phyloP scores from a whole-genome alignment of 352 stramenopile species.

The Thraustochytrium striatum region DNA sequence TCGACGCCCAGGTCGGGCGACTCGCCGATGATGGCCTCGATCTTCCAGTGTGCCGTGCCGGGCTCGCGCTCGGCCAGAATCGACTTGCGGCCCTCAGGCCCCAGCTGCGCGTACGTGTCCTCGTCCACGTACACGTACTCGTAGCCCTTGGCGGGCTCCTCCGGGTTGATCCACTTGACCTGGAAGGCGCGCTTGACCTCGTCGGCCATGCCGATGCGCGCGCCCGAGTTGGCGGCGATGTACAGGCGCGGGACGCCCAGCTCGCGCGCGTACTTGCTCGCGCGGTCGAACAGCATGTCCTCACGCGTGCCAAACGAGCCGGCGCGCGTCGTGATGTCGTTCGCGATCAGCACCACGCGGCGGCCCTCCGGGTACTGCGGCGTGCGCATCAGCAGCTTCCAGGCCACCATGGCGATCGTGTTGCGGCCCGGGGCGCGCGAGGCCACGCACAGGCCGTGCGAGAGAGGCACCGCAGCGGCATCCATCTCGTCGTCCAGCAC shows the following conservation, averaged over 20 bases:
- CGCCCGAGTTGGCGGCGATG: slow-evolving; percentile 97
- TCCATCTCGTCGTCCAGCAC: slow-evolving; percentile 53
- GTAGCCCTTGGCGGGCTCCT: slow-evolving; percentile 93
- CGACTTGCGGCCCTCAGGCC: slow-evolving; percentile 68
- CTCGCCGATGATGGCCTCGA: slow-evolving; percentile 95
- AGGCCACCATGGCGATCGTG: slow-evolving; percentile 99
- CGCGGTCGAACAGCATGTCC: slow-evolving; percentile 97
- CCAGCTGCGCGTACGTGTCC: slow-evolving; percentile 86
- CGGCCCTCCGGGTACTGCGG: slow-evolving; percentile 89
- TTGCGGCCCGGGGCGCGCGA: slow-evolving; percentile 87
- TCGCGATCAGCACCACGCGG: slow-evolving; percentile 97
- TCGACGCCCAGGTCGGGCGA: slow-evolving; percentile 98
- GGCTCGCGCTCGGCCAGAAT: slow-evolving; percentile 61
- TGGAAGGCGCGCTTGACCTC: slow-evolving; percentile 96
- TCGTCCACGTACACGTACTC: slow-evolving; percentile 95
- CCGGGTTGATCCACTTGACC: slow-evolving; percentile 87
- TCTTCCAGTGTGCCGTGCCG: slow-evolving; percentile 81
- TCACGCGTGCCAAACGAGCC: slow-evolving; percentile 98
- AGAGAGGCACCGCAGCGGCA: not conserved
- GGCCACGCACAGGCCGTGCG: slow-evolving; percentile 69
- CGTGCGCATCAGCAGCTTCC: slow-evolving; percentile 94
- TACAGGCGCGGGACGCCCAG: slow-evolving; percentile 92
- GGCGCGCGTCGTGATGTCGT: slow-evolving; percentile 99
- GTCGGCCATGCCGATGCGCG: slow-evolving; percentile 96
- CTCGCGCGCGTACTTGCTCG: slow-evolving; percentile 87